These are phyloP conservation scores for Anthoceros angustus DNA, from an alignment of 225 moss, liverwort and hornwort genomes.

Conservation along the genomic window DNA sequence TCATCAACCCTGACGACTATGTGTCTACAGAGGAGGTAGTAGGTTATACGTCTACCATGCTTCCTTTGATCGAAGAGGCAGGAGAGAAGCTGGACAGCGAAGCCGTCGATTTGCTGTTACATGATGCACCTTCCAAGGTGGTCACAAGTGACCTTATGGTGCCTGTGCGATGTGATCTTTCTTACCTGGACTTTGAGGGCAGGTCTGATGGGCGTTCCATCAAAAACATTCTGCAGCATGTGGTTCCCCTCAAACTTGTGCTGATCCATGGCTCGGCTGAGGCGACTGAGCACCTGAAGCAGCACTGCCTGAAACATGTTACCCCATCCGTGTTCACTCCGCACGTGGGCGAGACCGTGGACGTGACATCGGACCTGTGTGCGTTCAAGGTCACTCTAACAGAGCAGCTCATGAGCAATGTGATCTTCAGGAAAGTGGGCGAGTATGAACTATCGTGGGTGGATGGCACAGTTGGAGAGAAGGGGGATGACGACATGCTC, in stretches of 20 bases:
- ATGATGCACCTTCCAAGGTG: slow-evolving; percentile 90
- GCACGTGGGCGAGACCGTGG: slow-evolving; percentile 75
- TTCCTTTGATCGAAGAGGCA: slow-evolving; percentile 31
- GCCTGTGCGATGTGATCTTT: slow-evolving; percentile 75
- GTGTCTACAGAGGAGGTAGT: slow-evolving; percentile 55
- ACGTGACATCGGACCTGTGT: slow-evolving; percentile 89
- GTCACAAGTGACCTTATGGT: slow-evolving; percentile 68
- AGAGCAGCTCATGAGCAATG: slow-evolving; percentile 94
- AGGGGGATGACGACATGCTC: slow-evolving; percentile 69
- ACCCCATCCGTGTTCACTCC: slow-evolving; percentile 92
- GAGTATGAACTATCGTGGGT: slow-evolving; percentile 98
- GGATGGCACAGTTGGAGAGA: slow-evolving; percentile 87
- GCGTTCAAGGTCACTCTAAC: slow-evolving; percentile 95
- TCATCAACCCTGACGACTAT: slow-evolving; percentile 90
- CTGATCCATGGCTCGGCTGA: slow-evolving; percentile 97
- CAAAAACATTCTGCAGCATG: slow-evolving; percentile 87
- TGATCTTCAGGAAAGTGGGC: slow-evolving; percentile 94
- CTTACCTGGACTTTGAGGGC: slow-evolving; percentile 95
- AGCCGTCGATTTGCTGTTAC: slow-evolving; percentile 48
- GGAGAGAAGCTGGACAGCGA: slow-evolving; percentile 65
- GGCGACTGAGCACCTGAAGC: slow-evolving; percentile 89
- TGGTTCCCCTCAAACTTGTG: slow-evolving; percentile 87
- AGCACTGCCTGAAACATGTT: slow-evolving; percentile 87
- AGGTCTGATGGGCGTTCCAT: slow-evolving; percentile 96
- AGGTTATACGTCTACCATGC: slow-evolving; percentile 44